These are phyloP conservation scores for Kurtzmaniella fragi DNA, from an alignment of 805 yeast species.

Conservation along the genomic window DNA sequence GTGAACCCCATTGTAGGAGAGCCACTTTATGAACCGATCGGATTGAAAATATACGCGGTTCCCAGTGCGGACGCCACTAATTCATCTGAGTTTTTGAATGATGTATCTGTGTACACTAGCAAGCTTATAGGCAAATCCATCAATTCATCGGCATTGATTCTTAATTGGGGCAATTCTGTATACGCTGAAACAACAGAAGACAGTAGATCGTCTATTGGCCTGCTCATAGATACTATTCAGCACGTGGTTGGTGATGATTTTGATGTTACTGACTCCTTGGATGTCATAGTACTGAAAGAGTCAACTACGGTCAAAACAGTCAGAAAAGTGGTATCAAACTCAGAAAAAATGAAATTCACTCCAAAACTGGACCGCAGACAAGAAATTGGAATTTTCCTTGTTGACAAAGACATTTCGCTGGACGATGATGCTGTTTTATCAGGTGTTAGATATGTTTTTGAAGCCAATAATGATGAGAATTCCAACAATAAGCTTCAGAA, in stretches of 20 bases:
- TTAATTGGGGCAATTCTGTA: too few relatives aligned
- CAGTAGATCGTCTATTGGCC: too few relatives aligned
- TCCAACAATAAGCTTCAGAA: constrained; percentile 19
- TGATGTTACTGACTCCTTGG: background rate
- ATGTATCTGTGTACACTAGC: too few relatives aligned
- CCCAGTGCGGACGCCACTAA: background rate
- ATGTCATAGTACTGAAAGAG: background rate
- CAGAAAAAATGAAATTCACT: too few relatives aligned
- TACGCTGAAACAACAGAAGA: too few relatives aligned
- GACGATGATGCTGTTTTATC: constrained; percentile 31
- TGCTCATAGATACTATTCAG: too few relatives aligned
- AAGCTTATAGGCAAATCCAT: too few relatives aligned
- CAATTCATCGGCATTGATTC: too few relatives aligned
- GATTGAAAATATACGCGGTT: background rate
- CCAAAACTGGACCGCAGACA: constrained; percentile 6
- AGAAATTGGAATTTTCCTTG: constrained; percentile 34
- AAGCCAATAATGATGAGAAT: constrained; percentile 7
- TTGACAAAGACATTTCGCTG: constrained; percentile 21
- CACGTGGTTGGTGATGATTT: background rate
- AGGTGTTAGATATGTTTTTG: constrained; percentile 29
- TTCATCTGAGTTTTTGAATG: too few relatives aligned
- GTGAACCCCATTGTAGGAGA: background rate
- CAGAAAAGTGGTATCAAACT: too few relatives aligned
- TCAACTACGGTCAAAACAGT: constrained; percentile 1
- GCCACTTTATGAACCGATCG: background rate